These are phyloP conservation scores for Takashimella tepidaria DNA, from an alignment of 1,284 basidiomycete species.

Conservation along the genomic window DNA sequence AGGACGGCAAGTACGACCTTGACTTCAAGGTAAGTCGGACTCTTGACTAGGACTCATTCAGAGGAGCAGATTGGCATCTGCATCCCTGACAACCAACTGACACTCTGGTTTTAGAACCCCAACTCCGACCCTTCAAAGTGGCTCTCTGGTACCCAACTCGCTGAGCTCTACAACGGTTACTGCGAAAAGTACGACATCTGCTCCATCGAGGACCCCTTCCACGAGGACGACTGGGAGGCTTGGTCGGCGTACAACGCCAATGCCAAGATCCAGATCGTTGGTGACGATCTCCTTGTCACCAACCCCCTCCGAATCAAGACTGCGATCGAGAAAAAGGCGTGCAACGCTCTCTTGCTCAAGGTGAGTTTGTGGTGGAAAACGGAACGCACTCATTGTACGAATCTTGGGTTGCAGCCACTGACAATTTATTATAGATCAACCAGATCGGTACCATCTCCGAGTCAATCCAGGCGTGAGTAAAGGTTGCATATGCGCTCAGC, in stretches of 20 bases:
- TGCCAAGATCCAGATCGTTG: slow-evolving; percentile 68
- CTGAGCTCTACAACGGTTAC: slow-evolving; percentile 83
- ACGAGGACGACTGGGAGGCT: slow-evolving; percentile 99
- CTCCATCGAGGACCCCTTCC: slow-evolving; percentile 98
- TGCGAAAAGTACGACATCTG: slow-evolving; percentile 91
- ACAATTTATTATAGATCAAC: slow-evolving; percentile 61
- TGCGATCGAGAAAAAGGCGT: slow-evolving; percentile 99
- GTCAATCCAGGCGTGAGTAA: slow-evolving; percentile 59
- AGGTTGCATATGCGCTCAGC: too few relatives aligned
- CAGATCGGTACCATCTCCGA: slow-evolving; percentile 99
- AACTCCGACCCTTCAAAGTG: slow-evolving; percentile 97
- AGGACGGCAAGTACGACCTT: slow-evolving; percentile 99
- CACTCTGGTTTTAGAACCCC: slow-evolving; percentile 68
- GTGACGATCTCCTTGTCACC: slow-evolving; percentile 97
- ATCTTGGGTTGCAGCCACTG: neutral
- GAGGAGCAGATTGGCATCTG: neutral
- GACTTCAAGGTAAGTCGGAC: slow-evolving; percentile 62
- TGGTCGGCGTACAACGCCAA: slow-evolving; percentile 84
- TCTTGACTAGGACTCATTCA: slow-evolving; percentile 3
- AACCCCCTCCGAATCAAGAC: slow-evolving; percentile 98
- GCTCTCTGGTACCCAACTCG: slow-evolving; percentile 89
- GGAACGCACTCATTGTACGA: neutral
- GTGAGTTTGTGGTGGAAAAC: slow-evolving; percentile 42
- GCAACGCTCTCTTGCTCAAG: slow-evolving; percentile 98
- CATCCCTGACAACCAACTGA: neutral